These are phyloP conservation scores for Psilocybe cubensis DNA, from an alignment of 768 basidiomycete genomes.

Conservation along the genomic window DNA sequence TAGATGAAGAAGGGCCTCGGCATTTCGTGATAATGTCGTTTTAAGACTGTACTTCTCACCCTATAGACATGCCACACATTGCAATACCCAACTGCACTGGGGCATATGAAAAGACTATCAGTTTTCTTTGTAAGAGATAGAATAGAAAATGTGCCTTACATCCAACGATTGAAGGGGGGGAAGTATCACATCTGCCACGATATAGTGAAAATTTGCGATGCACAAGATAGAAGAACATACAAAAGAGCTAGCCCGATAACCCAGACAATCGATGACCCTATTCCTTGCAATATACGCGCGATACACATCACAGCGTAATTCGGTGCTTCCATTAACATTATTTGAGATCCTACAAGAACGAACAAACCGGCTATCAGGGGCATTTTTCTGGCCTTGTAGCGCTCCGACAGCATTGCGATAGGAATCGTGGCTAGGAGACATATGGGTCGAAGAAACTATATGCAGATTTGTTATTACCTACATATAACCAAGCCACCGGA, in stretches of 20 bases:
- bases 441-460: not conserved
- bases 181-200: constrained; percentile 52
- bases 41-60: too few relatives aligned
- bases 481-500: constrained; percentile 60
- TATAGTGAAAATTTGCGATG: not conserved
- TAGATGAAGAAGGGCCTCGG: too few relatives aligned
- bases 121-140: not conserved
- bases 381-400: constrained; percentile 43
- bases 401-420: constrained; percentile 59
- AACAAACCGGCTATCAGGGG: constrained; percentile 57
- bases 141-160: constrained; percentile 36
- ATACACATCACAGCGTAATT: constrained; percentile 59
- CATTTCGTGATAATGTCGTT: too few relatives aligned
- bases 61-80: constrained; percentile 59
- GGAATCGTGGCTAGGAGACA: constrained; percentile 55
- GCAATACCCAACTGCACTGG: constrained; percentile 62
- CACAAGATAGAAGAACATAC: constrained; percentile 32
- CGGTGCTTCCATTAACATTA: constrained; percentile 67
- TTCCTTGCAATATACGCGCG: constrained; percentile 62
- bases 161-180: constrained; percentile 50
- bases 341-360: constrained; percentile 53
- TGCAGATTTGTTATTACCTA: constrained; percentile 29
- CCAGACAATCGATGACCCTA: constrained; percentile 66
- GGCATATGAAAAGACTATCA: not conserved
- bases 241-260: constrained; percentile 62